Evolutionary conservation across 148 eudicot genomes (phyloP).

Genomic region (Rhododendron ferrugineum): DNA sequence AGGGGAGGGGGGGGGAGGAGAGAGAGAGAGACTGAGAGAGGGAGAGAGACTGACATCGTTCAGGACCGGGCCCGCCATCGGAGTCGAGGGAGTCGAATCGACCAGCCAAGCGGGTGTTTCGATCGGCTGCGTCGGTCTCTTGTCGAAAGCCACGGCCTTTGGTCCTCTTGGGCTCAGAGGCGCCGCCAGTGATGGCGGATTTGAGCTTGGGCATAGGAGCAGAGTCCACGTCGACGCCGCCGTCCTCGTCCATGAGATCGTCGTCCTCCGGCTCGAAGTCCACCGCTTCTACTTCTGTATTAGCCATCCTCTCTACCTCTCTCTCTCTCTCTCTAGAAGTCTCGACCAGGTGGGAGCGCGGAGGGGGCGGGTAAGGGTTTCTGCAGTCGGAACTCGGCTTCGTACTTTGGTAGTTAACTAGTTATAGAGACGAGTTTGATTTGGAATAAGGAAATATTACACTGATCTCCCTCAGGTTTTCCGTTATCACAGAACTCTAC

Average conservation of each 20-base stretch:
- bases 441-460: neutral
- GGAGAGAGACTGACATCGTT: conserved; percentile 49
- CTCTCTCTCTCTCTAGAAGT: conserved; percentile 5
- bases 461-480: neutral
- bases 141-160: conserved; percentile 81
- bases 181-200: conserved; percentile 67
- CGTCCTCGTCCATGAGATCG: conserved; percentile 91
- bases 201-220: conserved; percentile 51
- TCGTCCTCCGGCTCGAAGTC: conserved; percentile 93
- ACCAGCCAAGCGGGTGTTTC: conserved; percentile 42
- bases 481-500: neutral
- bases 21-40: neutral
- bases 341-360: neutral
- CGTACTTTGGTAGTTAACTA: no score
- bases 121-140: conserved; percentile 45
- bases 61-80: conserved; percentile 78
- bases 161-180: conserved; percentile 41
- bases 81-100: conserved; percentile 66
- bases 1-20: no score
- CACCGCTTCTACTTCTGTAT: conserved; percentile 64
- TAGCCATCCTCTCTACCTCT: conserved; percentile 38
- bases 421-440: neutral
- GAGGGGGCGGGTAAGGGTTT: neutral
- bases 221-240: conserved; percentile 30
- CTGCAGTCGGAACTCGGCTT: neutral